Evolutionary conservation across 2,329 filamentous ascomycete genomes (phyloP).

Genomic region (Onygena corvina): DNA sequence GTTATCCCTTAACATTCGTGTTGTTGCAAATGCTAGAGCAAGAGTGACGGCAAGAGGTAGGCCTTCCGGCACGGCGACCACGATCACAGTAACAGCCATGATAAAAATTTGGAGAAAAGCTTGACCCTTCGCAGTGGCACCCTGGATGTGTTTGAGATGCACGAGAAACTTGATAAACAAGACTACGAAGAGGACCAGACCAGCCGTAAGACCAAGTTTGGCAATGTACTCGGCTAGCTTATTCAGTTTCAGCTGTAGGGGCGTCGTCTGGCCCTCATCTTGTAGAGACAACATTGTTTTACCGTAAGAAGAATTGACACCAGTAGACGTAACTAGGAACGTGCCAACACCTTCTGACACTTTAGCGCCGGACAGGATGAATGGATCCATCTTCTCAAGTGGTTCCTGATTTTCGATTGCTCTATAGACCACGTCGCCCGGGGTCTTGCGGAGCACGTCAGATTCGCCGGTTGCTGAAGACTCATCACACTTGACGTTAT

Average conservation of each 20-base stretch:
- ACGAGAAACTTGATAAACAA: conserved; percentile 63
- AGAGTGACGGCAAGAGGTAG: conserved; percentile 50
- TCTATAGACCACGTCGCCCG: conserved; percentile 52
- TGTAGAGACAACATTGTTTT: conserved; percentile 68
- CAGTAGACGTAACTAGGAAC: conserved; percentile 63
- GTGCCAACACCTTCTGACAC: conserved; percentile 64
- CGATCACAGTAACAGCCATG: conserved; percentile 66
- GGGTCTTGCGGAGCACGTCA: conserved; percentile 55
- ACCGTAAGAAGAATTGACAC: conserved; percentile 61
- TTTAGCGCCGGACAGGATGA: conserved; percentile 69
- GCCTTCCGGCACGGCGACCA: conserved; percentile 62
- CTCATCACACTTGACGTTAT: conserved; percentile 59
- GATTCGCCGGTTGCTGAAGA: conserved; percentile 68
- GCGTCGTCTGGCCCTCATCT: conserved; percentile 65
- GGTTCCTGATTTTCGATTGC: conserved; percentile 50
- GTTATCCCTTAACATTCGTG: conserved; percentile 51
- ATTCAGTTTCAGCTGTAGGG: conserved; percentile 66
- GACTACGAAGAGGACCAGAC: conserved; percentile 63
- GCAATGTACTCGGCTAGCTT: conserved; percentile 67
- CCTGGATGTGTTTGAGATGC: conserved; percentile 8
- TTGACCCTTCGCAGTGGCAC: conserved; percentile 43
- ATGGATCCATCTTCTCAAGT: conserved; percentile 59
- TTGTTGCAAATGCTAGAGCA: conserved; percentile 51
- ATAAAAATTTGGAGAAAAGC: conserved; percentile 66
- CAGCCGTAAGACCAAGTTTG: conserved; percentile 60